phyloP scores from a whole-genome alignment of 345 rosid genomes.

The Diplotaxis tenuifolia region DNA sequence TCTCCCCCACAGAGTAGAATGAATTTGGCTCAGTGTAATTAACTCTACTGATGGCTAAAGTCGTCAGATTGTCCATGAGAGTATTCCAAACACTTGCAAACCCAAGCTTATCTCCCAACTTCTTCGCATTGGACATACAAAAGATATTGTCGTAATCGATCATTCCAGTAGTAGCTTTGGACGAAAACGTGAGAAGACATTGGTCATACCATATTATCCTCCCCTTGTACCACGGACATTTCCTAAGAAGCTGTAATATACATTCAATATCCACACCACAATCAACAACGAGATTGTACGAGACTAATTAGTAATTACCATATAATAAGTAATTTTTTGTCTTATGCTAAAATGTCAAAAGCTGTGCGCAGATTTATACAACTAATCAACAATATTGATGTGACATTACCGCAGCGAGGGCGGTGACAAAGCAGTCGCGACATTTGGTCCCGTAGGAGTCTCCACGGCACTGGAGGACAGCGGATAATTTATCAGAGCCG shows the following conservation, averaged over 20 bases:
- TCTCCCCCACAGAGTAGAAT: not conserved
- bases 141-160: not conserved
- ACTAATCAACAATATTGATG: not conserved
- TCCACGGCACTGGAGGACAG: constrained; percentile 52
- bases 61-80: not conserved
- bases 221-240: not conserved
- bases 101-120: not conserved
- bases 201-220: not conserved
- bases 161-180: not conserved
- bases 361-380: not conserved
- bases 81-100: not conserved
- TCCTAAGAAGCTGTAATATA: not conserved
- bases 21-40: not conserved
- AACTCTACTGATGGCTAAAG: not conserved
- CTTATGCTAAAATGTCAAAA: not conserved
- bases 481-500: constrained; percentile 27
- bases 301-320: not conserved
- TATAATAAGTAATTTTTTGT: not conserved
- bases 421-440: not conserved
- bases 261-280: not conserved
- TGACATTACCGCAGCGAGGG: not conserved
- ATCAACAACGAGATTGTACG: not conserved
- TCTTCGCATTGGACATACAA: not conserved
- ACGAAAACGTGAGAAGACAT: not conserved
- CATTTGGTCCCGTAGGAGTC: constrained; percentile 11